phyloP scores from a whole-genome alignment of 2,329 filamentous ascomycete species.

The Phoma sp. region DNA sequence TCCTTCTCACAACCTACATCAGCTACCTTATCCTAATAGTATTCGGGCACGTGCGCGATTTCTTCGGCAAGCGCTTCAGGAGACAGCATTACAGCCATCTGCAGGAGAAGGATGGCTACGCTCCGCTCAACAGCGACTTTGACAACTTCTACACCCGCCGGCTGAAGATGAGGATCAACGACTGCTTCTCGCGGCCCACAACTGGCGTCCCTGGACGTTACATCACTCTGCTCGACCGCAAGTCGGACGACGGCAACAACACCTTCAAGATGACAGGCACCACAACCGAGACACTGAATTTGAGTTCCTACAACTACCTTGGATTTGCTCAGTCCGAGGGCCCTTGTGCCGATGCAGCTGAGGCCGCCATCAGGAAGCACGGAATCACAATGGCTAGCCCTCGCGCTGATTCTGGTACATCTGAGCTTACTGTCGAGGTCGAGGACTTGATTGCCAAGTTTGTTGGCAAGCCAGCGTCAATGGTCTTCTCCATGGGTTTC shows the following conservation, averaged over 20 bases:
- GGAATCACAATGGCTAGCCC: conserved; percentile 84
- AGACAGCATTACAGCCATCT: conserved; percentile 86
- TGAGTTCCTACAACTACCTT: conserved; percentile 99
- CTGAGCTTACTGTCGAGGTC: conserved; percentile 86
- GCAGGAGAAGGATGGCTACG: conserved; percentile 85
- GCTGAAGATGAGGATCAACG: conserved; percentile 92
- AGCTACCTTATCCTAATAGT: conserved; percentile 96
- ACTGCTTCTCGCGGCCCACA: conserved; percentile 92
- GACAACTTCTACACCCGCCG: conserved; percentile 97
- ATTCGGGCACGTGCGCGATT: conserved; percentile 94
- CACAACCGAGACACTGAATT: conserved; percentile 92
- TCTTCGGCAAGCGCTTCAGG: conserved; percentile 95
- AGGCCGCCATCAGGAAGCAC: conserved; percentile 84
- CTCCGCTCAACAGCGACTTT: conserved; percentile 95
- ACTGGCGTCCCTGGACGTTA: conserved; percentile 93
- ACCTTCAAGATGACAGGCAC: conserved; percentile 90
- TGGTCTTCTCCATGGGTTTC: conserved; percentile 99
- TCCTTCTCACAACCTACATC: conserved; percentile 96
- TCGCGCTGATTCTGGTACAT: conserved; percentile 82
- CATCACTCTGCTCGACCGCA: conserved; percentile 91
- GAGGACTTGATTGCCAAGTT: conserved; percentile 89
- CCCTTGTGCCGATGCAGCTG: conserved; percentile 91
- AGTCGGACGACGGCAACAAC: conserved; percentile 89
- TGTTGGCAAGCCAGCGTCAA: conserved; percentile 90
- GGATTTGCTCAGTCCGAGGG: conserved; percentile 98